Conservation (phyloP, 2,329 filamentous ascomycete genomes). For the Plenodomus lindquistii region DNA sequence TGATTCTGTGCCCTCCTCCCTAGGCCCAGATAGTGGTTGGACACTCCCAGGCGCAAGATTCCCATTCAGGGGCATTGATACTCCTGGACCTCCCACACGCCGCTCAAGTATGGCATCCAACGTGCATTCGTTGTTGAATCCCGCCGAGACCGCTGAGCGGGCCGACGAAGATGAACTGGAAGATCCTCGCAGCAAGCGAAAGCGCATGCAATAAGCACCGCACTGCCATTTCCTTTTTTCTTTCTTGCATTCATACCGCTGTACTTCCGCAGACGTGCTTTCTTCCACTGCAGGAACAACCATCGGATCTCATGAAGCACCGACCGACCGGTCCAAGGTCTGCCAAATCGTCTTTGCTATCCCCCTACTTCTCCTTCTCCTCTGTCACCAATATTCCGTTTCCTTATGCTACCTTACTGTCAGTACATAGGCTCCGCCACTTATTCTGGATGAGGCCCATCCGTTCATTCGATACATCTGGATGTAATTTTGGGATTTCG, state of each 20-base stretch:
- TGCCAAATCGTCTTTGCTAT: not conserved
- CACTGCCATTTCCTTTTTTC: not conserved
- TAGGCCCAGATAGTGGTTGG: constrained; percentile 61
- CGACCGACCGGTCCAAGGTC: too few relatives aligned
- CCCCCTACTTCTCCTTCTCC: not conserved
- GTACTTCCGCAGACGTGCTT: too few relatives aligned
- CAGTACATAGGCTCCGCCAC: not conserved
- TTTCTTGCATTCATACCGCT: too few relatives aligned
- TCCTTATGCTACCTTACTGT: not conserved
- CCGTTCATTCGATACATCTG: not conserved
- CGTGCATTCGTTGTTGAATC: constrained; percentile 68
- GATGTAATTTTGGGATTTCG: not conserved
- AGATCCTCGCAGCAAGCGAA: constrained; percentile 67
- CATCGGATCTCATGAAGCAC: not conserved
- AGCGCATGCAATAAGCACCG: constrained; percentile 45
- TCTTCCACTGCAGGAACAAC: not conserved
- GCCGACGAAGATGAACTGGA: constrained; percentile 65
- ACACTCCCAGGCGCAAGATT: constrained; percentile 56
- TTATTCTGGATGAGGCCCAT: not conserved
- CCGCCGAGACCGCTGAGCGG: constrained; percentile 68
- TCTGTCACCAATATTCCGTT: not conserved
- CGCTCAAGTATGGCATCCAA: constrained; percentile 74
- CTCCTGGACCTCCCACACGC: constrained; percentile 64
- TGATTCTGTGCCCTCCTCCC: constrained; percentile 54
- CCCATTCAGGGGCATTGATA: constrained; percentile 55